These are phyloP conservation scores for Borealophlyctis nickersoniae DNA, from an alignment of 192 early-diverging fungal species.

Conservation along the genomic window DNA sequence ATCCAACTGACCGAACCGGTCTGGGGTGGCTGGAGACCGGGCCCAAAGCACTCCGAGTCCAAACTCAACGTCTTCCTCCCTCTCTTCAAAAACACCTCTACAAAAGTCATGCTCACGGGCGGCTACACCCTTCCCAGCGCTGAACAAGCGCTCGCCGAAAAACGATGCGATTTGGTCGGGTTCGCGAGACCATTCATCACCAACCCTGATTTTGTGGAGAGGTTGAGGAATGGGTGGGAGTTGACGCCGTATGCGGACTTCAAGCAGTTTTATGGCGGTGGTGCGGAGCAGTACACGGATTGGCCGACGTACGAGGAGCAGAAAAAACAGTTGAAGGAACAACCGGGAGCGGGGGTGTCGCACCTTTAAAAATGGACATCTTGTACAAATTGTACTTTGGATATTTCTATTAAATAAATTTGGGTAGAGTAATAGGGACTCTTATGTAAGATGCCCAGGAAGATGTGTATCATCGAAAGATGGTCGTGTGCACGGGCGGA, in stretches of 20 bases:
- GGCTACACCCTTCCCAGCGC: slow-evolving; percentile 34
- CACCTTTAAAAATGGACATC: no score
- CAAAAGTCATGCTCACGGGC: slow-evolving; percentile 28
- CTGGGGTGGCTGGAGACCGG: slow-evolving; percentile 20
- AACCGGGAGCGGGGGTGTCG: slow-evolving; percentile 11
- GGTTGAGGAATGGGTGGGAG: slow-evolving; percentile 23
- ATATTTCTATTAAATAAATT: no score
- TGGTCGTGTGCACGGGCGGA: no score
- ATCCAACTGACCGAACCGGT: slow-evolving; percentile 35
- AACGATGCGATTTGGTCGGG: slow-evolving; percentile 38
- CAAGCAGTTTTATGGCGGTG: slow-evolving; percentile 32
- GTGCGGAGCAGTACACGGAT: slow-evolving; percentile 34
- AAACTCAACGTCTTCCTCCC: slow-evolving; percentile 13
- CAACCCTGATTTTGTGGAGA: slow-evolving; percentile 46
- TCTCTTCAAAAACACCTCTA: slow-evolving; percentile 11
- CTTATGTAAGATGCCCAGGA: no score
- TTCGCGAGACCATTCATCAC: slow-evolving; percentile 43
- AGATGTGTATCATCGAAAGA: no score
- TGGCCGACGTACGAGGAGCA: slow-evolving; percentile 33
- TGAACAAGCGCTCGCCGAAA: slow-evolving; percentile 22
- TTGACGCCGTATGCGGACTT: slow-evolving; percentile 31
- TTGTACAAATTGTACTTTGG: no score
- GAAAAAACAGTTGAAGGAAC: neutral
- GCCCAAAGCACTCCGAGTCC: slow-evolving; percentile 22
- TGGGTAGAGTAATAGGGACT: no score